Conservation (phyloP, 2,329 filamentous ascomycete genomes). For the Neonectria hederae region DNA sequence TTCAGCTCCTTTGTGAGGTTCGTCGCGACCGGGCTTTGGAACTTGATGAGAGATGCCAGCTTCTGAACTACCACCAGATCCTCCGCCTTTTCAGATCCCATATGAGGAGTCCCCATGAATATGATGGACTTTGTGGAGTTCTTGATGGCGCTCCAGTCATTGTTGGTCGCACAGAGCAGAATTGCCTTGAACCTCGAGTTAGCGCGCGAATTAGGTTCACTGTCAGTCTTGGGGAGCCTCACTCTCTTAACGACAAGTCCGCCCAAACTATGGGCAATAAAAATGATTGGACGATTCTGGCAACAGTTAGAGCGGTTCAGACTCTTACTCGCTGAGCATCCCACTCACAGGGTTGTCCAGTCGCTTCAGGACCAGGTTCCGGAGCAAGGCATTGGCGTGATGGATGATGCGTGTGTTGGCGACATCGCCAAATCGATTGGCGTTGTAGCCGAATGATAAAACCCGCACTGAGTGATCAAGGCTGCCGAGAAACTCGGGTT, state of each 20-base stretch:
- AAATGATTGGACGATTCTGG: constrained; percentile 31
- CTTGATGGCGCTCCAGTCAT: constrained; percentile 32
- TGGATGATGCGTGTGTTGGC: constrained; percentile 37
- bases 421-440: constrained; percentile 34
- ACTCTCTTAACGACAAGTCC: constrained; percentile 34
- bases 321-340: too few species aligned
- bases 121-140: constrained; percentile 32
- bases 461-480: constrained; percentile 26
- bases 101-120: constrained; percentile 36
- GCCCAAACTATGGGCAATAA: constrained; percentile 34
- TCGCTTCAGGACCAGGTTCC: constrained; percentile 33
- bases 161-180: constrained; percentile 30
- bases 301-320: not conserved
- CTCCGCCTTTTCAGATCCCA: constrained; percentile 34
- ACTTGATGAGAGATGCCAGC: constrained; percentile 29
- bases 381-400: constrained; percentile 33
- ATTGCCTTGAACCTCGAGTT: constrained; percentile 28
- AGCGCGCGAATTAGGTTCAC: not conserved
- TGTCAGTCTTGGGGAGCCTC: not conserved
- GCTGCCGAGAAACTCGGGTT: constrained; percentile 27
- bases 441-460: constrained; percentile 36
- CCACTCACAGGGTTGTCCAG: constrained; percentile 29
- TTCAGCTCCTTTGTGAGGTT: constrained; percentile 34
- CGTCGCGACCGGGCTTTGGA: constrained; percentile 29
- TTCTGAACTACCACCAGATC: constrained; percentile 34